Evolutionary conservation across 1,284 basidiomycete genomes (phyloP), one percentile per base, ranked within the genome.

Genomic region (Malassezia sympodialis): DNA sequence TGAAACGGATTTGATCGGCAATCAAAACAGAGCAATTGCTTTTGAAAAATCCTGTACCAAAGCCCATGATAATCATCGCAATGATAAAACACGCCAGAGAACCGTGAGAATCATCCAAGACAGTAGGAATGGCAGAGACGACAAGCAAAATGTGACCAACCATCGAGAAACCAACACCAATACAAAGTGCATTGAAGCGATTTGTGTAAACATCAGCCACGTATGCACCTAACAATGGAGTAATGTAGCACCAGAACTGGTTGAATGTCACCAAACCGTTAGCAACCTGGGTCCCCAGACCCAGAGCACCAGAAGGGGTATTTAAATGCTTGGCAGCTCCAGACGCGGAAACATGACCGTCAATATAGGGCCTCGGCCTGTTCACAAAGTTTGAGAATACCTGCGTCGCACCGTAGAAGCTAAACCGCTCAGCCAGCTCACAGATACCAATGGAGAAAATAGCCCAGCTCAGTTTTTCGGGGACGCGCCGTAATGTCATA

Each of bases 41-140:
- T 76, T 89, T 89, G 80, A 90, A 88, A 27, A 82, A 79, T 19
- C 87, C 88, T 4, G 88, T 84, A 8, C 82, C 81, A 17, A 80
- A 48, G 15, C 76, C 75, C 62, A 68, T 69, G 32, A 73, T 46
- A 53, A 74, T 51, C 26, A 74, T 58, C 15, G 67, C 65, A 39
- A 74, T 51, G 41, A 79, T 66, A 68, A 90, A 87, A 35, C 80
- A 78, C 2, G 80, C 84, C 26, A 84, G 75, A 0, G 86, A 80
- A 26, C 78, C 76, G 32, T 82, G 76, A 24, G 77, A 63, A 39
- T 63, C 44, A 35, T 83, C 77, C 57, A 88, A 84, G 41, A 88
- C 81, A 2, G 81, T 79, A 0, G 87, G 87, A 24, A 88, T 73
- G 8, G 84, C 81, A 19, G 84, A 81, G 49, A 86, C 75, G 63